These are phyloP conservation scores for Solanum clarkiae DNA, from an alignment of 257 asterid genomes.

Conservation along the genomic window DNA sequence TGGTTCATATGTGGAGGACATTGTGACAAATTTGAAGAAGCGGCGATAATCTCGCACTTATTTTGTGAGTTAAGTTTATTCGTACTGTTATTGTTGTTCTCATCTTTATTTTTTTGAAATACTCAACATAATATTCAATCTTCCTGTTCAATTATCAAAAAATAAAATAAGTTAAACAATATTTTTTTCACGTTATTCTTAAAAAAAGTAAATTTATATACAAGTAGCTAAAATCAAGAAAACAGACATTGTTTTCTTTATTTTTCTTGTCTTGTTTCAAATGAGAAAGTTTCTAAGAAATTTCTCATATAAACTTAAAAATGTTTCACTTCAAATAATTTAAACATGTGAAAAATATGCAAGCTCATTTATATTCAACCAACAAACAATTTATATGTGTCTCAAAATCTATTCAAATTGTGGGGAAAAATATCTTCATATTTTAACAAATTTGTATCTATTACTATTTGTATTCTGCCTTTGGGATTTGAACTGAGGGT, in stretches of 20 bases:
- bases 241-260: neutral
- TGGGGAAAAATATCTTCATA: neutral
- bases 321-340: neutral
- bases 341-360: neutral
- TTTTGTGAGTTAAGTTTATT: slow-evolving; percentile 1
- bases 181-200: neutral
- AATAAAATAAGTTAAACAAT: neutral
- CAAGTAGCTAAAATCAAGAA: neutral
- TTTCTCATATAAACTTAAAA: slow-evolving; percentile 2
- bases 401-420: neutral
- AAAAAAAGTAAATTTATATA: neutral
- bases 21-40: slow-evolving; percentile 4
- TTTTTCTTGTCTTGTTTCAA: neutral
- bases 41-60: neutral
- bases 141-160: slow-evolving; percentile 33
- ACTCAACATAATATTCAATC: slow-evolving; percentile 83
- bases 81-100: slow-evolving; percentile 8
- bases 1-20: neutral
- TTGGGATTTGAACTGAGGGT: no score
- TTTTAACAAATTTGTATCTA: neutral
- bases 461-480: neutral
- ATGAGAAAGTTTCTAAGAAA: slow-evolving; percentile 7
- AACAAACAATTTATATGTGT: neutral
- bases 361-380: neutral
- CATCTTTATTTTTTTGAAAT: slow-evolving; percentile 50